Conservation (phyloP, 768 basidiomycete genomes). For the Trametes gibbosa region DNA sequence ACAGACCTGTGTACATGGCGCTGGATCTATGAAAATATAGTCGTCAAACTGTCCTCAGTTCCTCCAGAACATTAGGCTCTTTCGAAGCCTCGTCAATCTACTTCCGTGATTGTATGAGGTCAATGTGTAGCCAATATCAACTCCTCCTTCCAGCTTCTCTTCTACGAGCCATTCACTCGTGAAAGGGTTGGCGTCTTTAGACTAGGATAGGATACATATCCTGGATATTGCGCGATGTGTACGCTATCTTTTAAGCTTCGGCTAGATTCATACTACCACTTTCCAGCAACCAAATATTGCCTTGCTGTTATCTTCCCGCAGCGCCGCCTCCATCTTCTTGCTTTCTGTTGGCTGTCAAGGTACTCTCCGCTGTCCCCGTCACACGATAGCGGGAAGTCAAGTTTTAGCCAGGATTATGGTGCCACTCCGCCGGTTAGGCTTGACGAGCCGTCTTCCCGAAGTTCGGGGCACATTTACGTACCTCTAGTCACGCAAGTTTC, state of each 20-base stretch:
- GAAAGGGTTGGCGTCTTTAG: constrained; percentile 11
- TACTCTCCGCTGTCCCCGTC: constrained; percentile 16
- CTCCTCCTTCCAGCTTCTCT: constrained; percentile 7
- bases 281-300: too few species aligned
- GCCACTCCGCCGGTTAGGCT: too few species aligned
- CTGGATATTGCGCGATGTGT: too few species aligned
- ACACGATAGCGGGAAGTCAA: constrained; percentile 32
- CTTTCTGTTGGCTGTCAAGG: constrained; percentile 12
- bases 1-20: neutral
- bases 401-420: constrained; percentile 26
- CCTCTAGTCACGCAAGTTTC: too few species aligned
- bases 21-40: neutral
- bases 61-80: constrained; percentile 38
- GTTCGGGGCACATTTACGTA: constrained; percentile 1
- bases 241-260: too few species aligned
- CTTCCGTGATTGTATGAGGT: constrained; percentile 48
- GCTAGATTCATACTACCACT: too few species aligned
- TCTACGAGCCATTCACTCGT: constrained; percentile 2
- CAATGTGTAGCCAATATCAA: constrained; percentile 61
- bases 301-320: neutral
- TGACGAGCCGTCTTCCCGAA: constrained; percentile 10
- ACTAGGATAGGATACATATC: constrained; percentile 1
- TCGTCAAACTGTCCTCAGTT: neutral
- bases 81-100: constrained; percentile 53
- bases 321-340: neutral